Evolutionary conservation across 768 basidiomycete genomes (phyloP).

Genomic region (Amanita polypyramis): DNA sequence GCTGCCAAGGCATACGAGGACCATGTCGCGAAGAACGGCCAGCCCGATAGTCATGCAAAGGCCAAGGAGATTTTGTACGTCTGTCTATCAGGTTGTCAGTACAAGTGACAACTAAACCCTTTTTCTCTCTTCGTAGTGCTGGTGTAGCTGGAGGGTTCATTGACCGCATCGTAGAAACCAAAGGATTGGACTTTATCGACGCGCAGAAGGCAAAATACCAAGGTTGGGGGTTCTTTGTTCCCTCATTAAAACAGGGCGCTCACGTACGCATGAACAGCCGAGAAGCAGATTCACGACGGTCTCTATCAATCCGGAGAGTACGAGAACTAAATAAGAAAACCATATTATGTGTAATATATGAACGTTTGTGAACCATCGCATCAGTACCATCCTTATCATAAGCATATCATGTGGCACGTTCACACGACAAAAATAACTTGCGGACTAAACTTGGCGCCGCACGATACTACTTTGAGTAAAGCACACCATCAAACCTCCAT

Average conservation of each 20-base stretch:
- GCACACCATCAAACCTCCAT: too few relatives aligned
- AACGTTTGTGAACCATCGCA: too few relatives aligned
- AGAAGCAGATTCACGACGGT: not conserved
- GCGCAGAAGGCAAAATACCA: slow-evolving; percentile 15
- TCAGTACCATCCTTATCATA: too few relatives aligned
- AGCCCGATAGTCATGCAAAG: slow-evolving; percentile 32
- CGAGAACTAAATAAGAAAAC: too few relatives aligned
- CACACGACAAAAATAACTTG: too few relatives aligned
- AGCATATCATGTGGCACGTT: too few relatives aligned
- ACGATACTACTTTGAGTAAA: too few relatives aligned
- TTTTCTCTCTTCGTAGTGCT: slow-evolving; percentile 29
- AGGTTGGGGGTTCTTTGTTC: not conserved
- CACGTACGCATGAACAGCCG: not conserved
- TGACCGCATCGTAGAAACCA: slow-evolving; percentile 45
- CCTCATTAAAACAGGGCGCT: not conserved
- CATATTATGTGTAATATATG: too few relatives aligned
- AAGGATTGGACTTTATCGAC: slow-evolving; percentile 25
- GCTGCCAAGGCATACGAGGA: slow-evolving; percentile 57
- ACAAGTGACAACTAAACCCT: not conserved
- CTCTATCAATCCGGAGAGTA: too few relatives aligned
- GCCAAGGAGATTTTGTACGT: slow-evolving; percentile 46
- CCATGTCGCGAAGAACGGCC: slow-evolving; percentile 38
- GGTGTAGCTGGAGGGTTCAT: slow-evolving; percentile 46
- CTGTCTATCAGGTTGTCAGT: not conserved
- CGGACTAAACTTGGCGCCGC: too few relatives aligned